phyloP scores from a whole-genome alignment of 768 basidiomycete genomes.

The Agrocybe pediades region DNA sequence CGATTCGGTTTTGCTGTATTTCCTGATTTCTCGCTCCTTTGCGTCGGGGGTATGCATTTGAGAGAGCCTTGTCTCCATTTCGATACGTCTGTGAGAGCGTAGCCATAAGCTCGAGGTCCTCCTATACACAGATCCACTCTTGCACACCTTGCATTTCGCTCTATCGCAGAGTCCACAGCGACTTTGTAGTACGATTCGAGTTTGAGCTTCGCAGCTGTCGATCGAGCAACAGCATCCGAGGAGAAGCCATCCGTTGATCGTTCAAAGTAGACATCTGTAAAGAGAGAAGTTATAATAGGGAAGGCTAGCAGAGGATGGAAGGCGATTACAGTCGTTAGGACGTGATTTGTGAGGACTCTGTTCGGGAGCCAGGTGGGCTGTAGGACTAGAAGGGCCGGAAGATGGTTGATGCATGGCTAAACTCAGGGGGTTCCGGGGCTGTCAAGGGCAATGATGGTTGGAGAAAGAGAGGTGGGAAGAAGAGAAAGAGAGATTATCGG shows the following conservation, averaged over 20 bases:
- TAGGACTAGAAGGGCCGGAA: constrained; percentile 39
- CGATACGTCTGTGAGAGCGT: constrained; percentile 67
- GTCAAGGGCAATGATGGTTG: not conserved
- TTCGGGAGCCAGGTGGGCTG: constrained; percentile 35
- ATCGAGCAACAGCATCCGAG: constrained; percentile 83
- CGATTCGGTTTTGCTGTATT: constrained; percentile 84
- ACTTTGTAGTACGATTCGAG: constrained; percentile 98
- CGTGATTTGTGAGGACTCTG: constrained; percentile 37
- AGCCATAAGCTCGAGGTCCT: not conserved
- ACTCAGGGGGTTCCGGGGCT: constrained; percentile 8
- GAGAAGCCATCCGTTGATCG: constrained; percentile 81
- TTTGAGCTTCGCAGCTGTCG: constrained; percentile 94
- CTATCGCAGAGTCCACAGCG: constrained; percentile 95
- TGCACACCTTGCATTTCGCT: constrained; percentile 84
- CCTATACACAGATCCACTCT: not conserved
- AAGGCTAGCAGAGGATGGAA: not conserved
- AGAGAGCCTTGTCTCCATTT: constrained; percentile 82
- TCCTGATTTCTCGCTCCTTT: constrained; percentile 86
- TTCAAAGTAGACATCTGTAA: constrained; percentile 93
- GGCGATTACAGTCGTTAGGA: constrained; percentile 45
- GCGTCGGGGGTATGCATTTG: constrained; percentile 77
- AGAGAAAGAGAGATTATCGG: constrained; percentile 17
- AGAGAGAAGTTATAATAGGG: constrained; percentile 8
- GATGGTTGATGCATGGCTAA: constrained; percentile 37
- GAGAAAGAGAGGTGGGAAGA: constrained; percentile 9